phyloP scores from a whole-genome alignment of 2,329 filamentous ascomycete genomes.

The Plenodomus biglobosus region DNA sequence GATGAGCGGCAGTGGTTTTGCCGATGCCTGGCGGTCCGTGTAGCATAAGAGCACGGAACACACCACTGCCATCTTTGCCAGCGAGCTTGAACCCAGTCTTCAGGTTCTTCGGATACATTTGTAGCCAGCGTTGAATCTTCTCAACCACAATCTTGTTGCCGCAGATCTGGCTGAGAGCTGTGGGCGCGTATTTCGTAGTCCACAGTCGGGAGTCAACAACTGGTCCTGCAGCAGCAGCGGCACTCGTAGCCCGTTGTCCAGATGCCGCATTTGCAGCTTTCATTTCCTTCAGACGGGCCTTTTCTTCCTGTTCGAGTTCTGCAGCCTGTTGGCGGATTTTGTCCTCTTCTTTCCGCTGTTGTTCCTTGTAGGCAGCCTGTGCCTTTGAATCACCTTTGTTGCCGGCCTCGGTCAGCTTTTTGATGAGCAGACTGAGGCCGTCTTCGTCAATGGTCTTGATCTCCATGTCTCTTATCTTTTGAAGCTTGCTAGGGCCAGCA shows the following conservation, averaged over 20 bases:
- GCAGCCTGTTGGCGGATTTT: conserved; percentile 78
- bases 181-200: conserved; percentile 94
- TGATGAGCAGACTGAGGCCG: conserved; percentile 84
- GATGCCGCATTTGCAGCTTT: conserved; percentile 38
- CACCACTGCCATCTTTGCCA: conserved; percentile 81
- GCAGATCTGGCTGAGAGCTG: conserved; percentile 81
- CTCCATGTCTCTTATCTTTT: conserved; percentile 75
- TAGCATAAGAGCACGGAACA: conserved; percentile 86
- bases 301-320: conserved; percentile 89
- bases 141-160: conserved; percentile 92
- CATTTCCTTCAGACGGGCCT: conserved; percentile 62
- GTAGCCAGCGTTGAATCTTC: conserved; percentile 84
- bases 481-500: conserved; percentile 88
- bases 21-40: conserved; percentile 95
- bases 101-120: conserved; percentile 75
- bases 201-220: conserved; percentile 59
- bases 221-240: conserved; percentile 21
- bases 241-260: conserved; percentile 32
- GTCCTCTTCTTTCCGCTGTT: conserved; percentile 80
- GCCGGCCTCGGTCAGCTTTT: conserved; percentile 77
- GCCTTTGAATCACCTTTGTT: conserved; percentile 74
- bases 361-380: conserved; percentile 80
- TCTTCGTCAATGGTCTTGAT: conserved; percentile 95
- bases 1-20: conserved; percentile 94
- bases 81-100: conserved; percentile 79